These are phyloP conservation scores for Mycena galopus DNA, from an alignment of 768 basidiomycete genomes.

Conservation along the genomic window DNA sequence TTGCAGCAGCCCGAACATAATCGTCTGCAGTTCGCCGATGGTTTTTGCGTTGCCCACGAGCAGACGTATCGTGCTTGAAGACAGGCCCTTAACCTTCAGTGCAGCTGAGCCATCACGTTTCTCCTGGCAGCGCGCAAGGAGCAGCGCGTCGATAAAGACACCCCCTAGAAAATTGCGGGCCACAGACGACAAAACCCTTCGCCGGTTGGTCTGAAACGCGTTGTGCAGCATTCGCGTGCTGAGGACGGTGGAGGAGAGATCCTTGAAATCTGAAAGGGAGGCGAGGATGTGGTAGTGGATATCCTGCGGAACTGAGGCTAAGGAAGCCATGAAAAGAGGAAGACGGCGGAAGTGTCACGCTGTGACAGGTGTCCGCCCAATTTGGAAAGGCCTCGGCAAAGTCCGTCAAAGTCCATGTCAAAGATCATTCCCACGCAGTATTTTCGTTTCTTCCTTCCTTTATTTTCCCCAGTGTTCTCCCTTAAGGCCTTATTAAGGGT, in stretches of 20 bases:
- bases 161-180: slow-evolving; percentile 23
- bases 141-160: slow-evolving; percentile 23
- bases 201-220: slow-evolving; percentile 13
- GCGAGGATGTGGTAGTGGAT: slow-evolving; percentile 12
- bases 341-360: too few species aligned
- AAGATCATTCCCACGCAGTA: too few species aligned
- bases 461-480: too few species aligned
- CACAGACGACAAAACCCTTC: slow-evolving; percentile 15
- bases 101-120: slow-evolving; percentile 15
- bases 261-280: slow-evolving; percentile 7
- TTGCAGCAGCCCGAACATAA: slow-evolving; percentile 18
- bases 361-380: too few species aligned
- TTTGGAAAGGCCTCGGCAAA: too few species aligned
- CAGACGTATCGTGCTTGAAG: neutral
- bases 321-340: slow-evolving; percentile 1
- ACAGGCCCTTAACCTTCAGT: slow-evolving; percentile 20
- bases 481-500: too few species aligned
- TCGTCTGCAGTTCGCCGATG: slow-evolving; percentile 13
- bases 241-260: slow-evolving; percentile 16
- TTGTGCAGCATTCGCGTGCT: slow-evolving; percentile 11
- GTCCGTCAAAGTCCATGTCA: too few species aligned
- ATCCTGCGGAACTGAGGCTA: slow-evolving; percentile 11
- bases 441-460: too few species aligned
- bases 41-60: slow-evolving; percentile 18
- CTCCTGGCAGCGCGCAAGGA: slow-evolving; percentile 22